Evolutionary conservation across 2,329 filamentous ascomycete species (phyloP), one percentile per base, ranked within the genome.

Genomic region (Diplodia corticola): DNA sequence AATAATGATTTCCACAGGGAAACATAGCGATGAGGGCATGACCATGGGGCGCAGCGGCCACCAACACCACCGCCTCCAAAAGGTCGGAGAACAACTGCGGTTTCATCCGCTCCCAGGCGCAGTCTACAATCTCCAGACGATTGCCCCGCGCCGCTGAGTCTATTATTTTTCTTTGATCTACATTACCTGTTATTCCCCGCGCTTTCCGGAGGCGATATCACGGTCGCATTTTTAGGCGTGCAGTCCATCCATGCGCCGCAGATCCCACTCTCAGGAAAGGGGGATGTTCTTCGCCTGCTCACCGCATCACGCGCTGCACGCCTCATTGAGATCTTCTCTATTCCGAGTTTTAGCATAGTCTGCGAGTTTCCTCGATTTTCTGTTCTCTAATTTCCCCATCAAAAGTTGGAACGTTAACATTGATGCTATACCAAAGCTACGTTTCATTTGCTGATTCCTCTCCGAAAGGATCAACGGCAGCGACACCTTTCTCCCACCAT

Each of bases 201-300:
- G 40, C 44, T n/a, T 40, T 17, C 35, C 48, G 44, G 40, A 49
- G 24, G 26, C 57, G 57, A 61, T 35, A 59, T 24, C 54, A 59
- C 54, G 12, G 51, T 59, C 26, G 44, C 48, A 49, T 48, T 40
- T n/a, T 49, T 30, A 61, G 40, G 57, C 57, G 57, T 61, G 40
- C 40, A 61, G 17, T 35, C 2, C 20, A 9, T 20, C 57, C 20
- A 30, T 44, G 57, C 57, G 35, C 26, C 30, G 57, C 57, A 61
- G 57, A 61, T 61, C 57, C 28, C 57, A 61, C 44, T 61, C n/a
- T 24, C 49, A 60, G 44, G 57, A 61, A 49, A 49, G 44, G 57
- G 44, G 57, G 44, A 61, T 33, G 6, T 24, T 24, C 55, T 60
- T 26, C 40, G 26, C 15, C 17, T 60, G 26, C 28, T 49, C 57